These are phyloP conservation scores for Hymenoscyphus linearis DNA, from an alignment of 2,329 filamentous ascomycete genomes.

Conservation along the genomic window DNA sequence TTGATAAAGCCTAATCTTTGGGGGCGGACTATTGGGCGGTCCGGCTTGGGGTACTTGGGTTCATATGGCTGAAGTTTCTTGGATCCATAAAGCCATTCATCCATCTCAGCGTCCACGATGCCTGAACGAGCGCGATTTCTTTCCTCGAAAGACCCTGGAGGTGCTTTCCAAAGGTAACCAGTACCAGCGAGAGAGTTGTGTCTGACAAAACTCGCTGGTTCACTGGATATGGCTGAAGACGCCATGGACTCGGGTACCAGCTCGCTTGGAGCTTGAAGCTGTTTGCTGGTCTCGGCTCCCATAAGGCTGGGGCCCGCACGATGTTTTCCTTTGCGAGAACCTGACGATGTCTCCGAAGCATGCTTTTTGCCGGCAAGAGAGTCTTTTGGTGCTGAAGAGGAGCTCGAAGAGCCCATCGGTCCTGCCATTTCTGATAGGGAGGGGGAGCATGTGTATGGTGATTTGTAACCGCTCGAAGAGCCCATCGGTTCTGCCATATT, in stretches of 20 bases:
- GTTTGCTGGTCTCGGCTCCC: no score
- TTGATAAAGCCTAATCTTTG: slow-evolving; percentile 44
- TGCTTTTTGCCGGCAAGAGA: no score
- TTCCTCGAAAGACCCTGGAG: background rate
- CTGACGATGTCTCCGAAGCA: no score
- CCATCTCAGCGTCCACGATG: background rate
- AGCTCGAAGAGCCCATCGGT: no score
- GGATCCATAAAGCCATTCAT: background rate
- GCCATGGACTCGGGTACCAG: background rate
- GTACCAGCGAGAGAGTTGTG: background rate
- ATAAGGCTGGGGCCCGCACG: no score
- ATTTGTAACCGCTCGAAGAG: no score
- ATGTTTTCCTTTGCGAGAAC: no score
- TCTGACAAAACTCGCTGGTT: background rate
- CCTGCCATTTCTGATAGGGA: no score
- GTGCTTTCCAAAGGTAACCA: background rate
- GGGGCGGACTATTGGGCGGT: slow-evolving; percentile 16
- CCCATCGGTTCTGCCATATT: no score
- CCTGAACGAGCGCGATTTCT: background rate
- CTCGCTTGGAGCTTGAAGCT: background rate
- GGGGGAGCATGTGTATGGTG: no score
- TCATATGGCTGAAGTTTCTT: background rate
- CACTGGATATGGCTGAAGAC: background rate
- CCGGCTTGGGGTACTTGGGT: background rate
- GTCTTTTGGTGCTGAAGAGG: no score